Base-by-base conservation (phyloP, 2,329 filamentous ascomycete genomes). In the Geosmithia flava region DNA sequence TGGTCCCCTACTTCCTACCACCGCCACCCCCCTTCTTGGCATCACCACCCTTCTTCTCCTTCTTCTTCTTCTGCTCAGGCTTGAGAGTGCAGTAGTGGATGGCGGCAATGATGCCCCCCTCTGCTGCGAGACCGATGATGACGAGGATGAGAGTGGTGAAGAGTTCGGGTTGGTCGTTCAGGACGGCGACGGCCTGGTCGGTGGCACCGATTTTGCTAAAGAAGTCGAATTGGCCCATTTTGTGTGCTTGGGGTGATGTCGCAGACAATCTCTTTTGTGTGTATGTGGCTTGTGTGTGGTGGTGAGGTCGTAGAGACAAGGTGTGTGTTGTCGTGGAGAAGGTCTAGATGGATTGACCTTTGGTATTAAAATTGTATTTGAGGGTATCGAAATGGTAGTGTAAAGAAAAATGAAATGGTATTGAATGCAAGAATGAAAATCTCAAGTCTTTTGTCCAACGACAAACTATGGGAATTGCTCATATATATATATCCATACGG, bases 21-120 rank as follows among this genome's bases (percentile, higher is more conserved):
- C 19, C 43, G 11, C 11, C 7, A 23, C 44, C 44, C 5, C 44
- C 44, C 23, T 33, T 33, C 44, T 45, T 45, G 23, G 2, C 44
- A 13, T 19, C 43, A 30, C 20, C 43, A 7, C 30, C 23, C 46
- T 64, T 65, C 37, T 63, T 61, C 48, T 67, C 66, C 62, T 75
- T 75, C 57, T 71, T 71, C 61, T 74, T 76, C 59, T 67, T 73
- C 61, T 81, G 77, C 57, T 77, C 74, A 16, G 76, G 76, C 66
- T 80, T 81, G 64, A 77, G 52, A 19, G 77, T 81, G 50, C 75
- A 75, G 56, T 66, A 72, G 62, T 79, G 75, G 56, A 80, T 80
- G 63, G 70, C 78, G 72, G 72, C 78, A 48, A 75, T 61, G 45
- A 80, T 62, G 10, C 67, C 55, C 49, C 59, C 60, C 54, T 79